Conservation (phyloP, 2,329 filamentous ascomycete species). For the Hysterium pulicare region DNA sequence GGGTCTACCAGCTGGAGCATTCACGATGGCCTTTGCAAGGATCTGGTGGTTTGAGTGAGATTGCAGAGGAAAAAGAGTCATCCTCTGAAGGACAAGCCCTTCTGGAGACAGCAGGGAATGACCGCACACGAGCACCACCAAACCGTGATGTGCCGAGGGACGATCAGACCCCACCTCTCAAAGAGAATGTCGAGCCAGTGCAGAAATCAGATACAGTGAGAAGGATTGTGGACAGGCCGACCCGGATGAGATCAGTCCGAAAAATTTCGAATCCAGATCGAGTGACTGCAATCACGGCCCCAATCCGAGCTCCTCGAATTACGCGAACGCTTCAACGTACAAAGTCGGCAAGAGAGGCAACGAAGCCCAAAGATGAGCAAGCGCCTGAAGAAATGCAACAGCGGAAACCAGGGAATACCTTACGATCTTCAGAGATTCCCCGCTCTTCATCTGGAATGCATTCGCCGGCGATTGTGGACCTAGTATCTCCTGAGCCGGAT, state of each 20-base stretch:
- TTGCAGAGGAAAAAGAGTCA: slow-evolving; percentile 39
- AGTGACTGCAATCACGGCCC: slow-evolving; percentile 29
- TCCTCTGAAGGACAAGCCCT: slow-evolving; percentile 39
- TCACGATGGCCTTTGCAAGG: slow-evolving; percentile 34
- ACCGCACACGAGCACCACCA: slow-evolving; percentile 27
- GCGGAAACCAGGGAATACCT: slow-evolving; percentile 17
- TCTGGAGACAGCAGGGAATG: slow-evolving; percentile 47
- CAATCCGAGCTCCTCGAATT: slow-evolving; percentile 26
- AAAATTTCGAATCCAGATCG: slow-evolving; percentile 34
- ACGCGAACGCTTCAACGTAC: slow-evolving; percentile 25
- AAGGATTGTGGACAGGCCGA: slow-evolving; percentile 33
- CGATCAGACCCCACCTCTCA: slow-evolving; percentile 25
- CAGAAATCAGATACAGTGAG: slow-evolving; percentile 24
- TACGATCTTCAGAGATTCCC: slow-evolving; percentile 17
- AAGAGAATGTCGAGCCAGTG: slow-evolving; percentile 36
- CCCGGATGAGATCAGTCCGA: slow-evolving; percentile 31
- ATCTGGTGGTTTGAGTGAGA: slow-evolving; percentile 35
- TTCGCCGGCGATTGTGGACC: slow-evolving; percentile 19
- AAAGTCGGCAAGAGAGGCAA: slow-evolving; percentile 19
- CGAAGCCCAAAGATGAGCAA: slow-evolving; percentile 21
- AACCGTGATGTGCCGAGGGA: slow-evolving; percentile 20
- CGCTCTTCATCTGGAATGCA: slow-evolving; percentile 13
- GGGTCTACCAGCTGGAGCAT: slow-evolving; percentile 46
- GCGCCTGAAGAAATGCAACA: slow-evolving; percentile 24
- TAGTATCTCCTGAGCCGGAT: slow-evolving; percentile 21